These are phyloP conservation scores for Polyporus tsugae DNA, from an alignment of 1,284 basidiomycete species.

Conservation along the genomic window DNA sequence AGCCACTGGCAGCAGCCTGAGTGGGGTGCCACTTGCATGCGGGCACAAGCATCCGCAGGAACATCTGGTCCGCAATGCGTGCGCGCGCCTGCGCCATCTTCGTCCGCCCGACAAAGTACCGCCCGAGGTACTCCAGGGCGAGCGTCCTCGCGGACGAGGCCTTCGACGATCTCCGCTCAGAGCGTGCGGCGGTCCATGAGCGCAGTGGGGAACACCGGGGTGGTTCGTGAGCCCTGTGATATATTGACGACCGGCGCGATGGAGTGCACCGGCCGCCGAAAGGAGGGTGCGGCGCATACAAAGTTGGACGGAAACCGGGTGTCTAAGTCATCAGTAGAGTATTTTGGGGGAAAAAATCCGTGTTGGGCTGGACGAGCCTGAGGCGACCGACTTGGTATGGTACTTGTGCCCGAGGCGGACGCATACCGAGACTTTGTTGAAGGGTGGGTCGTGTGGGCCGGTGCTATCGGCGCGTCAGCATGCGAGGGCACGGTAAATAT, in stretches of 20 bases:
- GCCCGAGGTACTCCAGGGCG: constrained; percentile 28
- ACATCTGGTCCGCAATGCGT: constrained; percentile 31
- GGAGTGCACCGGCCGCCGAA: constrained; percentile 20
- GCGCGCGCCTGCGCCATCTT: constrained; percentile 31
- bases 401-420: constrained; percentile 32
- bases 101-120: constrained; percentile 31
- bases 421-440: constrained; percentile 27
- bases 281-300: constrained; percentile 22
- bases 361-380: constrained; percentile 25
- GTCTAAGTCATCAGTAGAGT: constrained; percentile 30
- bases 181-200: constrained; percentile 33
- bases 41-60: constrained; percentile 21
- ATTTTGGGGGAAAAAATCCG: constrained; percentile 25
- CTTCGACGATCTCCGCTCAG: constrained; percentile 27
- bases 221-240: constrained; percentile 26
- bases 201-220: constrained; percentile 26
- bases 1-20: constrained; percentile 28
- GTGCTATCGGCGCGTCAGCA: constrained; percentile 12
- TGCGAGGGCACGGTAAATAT: no score
- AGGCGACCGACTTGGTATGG: constrained; percentile 29
- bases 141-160: constrained; percentile 24
- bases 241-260: constrained; percentile 33
- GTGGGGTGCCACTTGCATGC: constrained; percentile 22
- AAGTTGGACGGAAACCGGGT: constrained; percentile 21
- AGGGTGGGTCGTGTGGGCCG: constrained; percentile 19